Evolutionary conservation across 2,329 filamentous ascomycete species (phyloP), one percentile per base, ranked within the genome.

Genomic region (Botrytis galanthina): DNA sequence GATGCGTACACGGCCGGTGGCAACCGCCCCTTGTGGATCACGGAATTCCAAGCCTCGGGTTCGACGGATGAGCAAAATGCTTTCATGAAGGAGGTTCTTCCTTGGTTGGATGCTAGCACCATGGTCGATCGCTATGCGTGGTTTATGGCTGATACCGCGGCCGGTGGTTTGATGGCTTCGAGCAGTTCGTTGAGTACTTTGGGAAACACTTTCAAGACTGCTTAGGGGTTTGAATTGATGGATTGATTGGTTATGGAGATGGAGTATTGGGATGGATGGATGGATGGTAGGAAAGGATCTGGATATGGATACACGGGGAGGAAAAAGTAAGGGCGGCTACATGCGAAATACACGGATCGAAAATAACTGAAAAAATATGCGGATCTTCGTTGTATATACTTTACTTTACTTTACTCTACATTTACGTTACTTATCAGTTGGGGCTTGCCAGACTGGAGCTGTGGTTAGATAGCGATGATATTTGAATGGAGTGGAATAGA

Each of bases 31-130:
- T 76, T 86, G 66, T 86, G 82, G 82, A 77, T 86, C 35, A 85
- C 83, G n/a, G 85, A 86, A 78, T 83, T 83, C 73, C 77, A 81
- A 48, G 79, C 78, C 16, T 78, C 76, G 59, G 80, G 79, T 20
- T 76, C 76, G 3, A 59, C 62, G 9, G 81, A 82, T 64, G 76
- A 80, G 57, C 76, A 83, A 74, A 79, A 76, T 57, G 74, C 73
- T 5, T 86, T 85, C 78, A 78, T 86, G 42, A 48, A 81, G 71
- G 77, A 77, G 10, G 83, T 84, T 59, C 81, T 85, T 77, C 80
- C 81, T 4, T 85, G 82, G 80, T 81, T 86, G 75, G 84, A 85
- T 75, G 76, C 77, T 59, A 57, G 51, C 51, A 57, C 51, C 3
- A 57, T 57, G 51, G 51, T 57, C 12, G 51, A 57, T 57, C 51